A percentile compares a stretch with the other conserved stretches of the same genome.
phyloP scores from a whole-genome alignment of 73 alveolate genomes.

The Blepharisma japonicum region DNA sequence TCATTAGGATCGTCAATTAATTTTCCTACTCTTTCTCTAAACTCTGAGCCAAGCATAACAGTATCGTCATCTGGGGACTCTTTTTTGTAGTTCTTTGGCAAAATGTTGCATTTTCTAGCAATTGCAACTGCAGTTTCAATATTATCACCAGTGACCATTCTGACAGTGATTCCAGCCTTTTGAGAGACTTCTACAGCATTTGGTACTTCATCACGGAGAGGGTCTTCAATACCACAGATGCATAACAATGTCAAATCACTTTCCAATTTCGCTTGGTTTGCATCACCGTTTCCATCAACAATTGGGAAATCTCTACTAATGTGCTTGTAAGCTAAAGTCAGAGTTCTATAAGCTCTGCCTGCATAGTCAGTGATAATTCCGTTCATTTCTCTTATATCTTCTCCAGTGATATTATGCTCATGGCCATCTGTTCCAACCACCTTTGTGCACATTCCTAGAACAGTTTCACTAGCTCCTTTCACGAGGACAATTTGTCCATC shows the following conservation, averaged over 20 bases:
- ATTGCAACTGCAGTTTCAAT: slow-evolving; percentile 92
- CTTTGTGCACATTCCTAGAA: slow-evolving; percentile 58
- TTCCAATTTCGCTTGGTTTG: slow-evolving; percentile 3
- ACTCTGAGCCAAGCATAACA: slow-evolving; percentile 70
- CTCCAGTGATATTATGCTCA: slow-evolving; percentile 35
- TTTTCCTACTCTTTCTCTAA: slow-evolving; percentile 78
- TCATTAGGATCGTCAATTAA: slow-evolving; percentile 55
- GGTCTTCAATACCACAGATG: slow-evolving; percentile 82
- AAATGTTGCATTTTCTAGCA: slow-evolving; percentile 85
- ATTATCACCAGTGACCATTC: slow-evolving; percentile 98
- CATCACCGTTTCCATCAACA: slow-evolving; percentile 21
- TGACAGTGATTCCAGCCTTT: slow-evolving; percentile 89
- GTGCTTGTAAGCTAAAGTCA: slow-evolving; percentile 77
- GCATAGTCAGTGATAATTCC: slow-evolving; percentile 72
- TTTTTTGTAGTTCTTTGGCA: not conserved
- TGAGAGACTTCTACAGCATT: slow-evolving; percentile 74
- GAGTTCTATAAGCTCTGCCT: slow-evolving; percentile 70
- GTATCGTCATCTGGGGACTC: slow-evolving; percentile 46
- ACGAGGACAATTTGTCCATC: slow-evolving; percentile 59
- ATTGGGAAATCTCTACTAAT: slow-evolving; percentile 34
- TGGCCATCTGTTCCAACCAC: slow-evolving; percentile 36
- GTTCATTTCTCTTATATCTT: slow-evolving; percentile 26
- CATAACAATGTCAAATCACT: slow-evolving; percentile 58
- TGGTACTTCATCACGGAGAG: slow-evolving; percentile 84
- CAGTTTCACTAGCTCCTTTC: slow-evolving; percentile 93